Percentiles rank a stretch among this genome's conserved stretches.
Evolutionary conservation across 2,329 filamentous ascomycete genomes (phyloP).

Genomic region (Fonsecaea nubica): DNA sequence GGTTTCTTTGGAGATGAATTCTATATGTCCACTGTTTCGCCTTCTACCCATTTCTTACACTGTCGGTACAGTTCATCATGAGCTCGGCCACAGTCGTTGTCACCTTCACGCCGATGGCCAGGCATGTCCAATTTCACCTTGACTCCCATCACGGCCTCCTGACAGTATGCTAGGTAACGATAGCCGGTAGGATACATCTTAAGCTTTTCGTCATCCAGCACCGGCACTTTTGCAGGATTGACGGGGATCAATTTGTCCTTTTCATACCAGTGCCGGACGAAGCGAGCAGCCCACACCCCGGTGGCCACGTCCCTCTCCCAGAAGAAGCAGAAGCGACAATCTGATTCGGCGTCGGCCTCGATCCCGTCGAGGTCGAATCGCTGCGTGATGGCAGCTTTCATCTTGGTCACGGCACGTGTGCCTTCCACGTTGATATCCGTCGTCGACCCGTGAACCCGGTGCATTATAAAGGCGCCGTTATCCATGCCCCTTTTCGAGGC

Average conservation of each 20-base stretch:
- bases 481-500: slow-evolving; percentile 60
- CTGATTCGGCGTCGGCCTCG: slow-evolving; percentile 37
- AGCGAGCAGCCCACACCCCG: slow-evolving; percentile 38
- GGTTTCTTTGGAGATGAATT: not conserved
- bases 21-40: slow-evolving; percentile 34
- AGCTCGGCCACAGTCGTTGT: slow-evolving; percentile 48
- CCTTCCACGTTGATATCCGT: slow-evolving; percentile 52
- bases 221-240: slow-evolving; percentile 52
- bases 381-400: slow-evolving; percentile 63
- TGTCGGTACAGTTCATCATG: slow-evolving; percentile 56
- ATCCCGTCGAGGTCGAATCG: slow-evolving; percentile 49
- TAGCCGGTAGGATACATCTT: slow-evolving; percentile 54
- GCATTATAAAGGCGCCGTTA: slow-evolving; percentile 63
- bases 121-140: slow-evolving; percentile 55
- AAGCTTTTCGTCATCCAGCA: slow-evolving; percentile 51
- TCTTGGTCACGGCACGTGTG: slow-evolving; percentile 58
- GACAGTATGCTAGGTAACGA: slow-evolving; percentile 54
- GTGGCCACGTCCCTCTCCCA: slow-evolving; percentile 27
- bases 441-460: slow-evolving; percentile 59
- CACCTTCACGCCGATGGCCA: slow-evolving; percentile 33
- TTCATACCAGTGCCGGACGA: slow-evolving; percentile 60
- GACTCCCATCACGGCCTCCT: slow-evolving; percentile 56
- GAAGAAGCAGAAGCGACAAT: slow-evolving; percentile 39
- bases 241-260: slow-evolving; percentile 59
- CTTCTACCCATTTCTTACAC: slow-evolving; percentile 55